phyloP scores from a whole-genome alignment of 2,329 filamentous ascomycete species.

The Aspergillus aculeatus region DNA sequence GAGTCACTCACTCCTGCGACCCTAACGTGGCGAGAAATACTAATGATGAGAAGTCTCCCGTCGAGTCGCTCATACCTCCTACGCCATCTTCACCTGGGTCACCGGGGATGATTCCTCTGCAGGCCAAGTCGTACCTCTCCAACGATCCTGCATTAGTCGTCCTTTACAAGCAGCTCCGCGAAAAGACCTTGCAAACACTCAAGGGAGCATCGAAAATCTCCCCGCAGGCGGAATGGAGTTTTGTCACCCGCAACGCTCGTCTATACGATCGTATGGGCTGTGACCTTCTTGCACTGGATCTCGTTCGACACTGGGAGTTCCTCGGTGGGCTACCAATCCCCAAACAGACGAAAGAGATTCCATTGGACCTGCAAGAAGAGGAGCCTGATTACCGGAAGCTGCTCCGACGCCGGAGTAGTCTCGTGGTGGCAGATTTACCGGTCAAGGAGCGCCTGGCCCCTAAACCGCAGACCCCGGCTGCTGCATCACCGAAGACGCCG shows the following conservation, averaged over 20 bases:
- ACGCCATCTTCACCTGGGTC: constrained; percentile 57
- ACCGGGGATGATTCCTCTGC: constrained; percentile 58
- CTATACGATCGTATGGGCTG: constrained; percentile 91
- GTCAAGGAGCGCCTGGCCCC: constrained; percentile 44
- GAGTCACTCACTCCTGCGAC: constrained; percentile 35
- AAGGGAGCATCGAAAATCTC: constrained; percentile 80
- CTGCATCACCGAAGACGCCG: constrained; percentile 15
- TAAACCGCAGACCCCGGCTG: constrained; percentile 35
- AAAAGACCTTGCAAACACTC: constrained; percentile 77
- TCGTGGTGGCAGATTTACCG: constrained; percentile 72
- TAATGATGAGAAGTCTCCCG: constrained; percentile 60
- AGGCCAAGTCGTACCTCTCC: constrained; percentile 76
- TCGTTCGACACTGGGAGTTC: constrained; percentile 60
- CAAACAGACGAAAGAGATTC: constrained; percentile 39
- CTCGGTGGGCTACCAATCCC: constrained; percentile 23
- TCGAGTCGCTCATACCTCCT: constrained; percentile 64
- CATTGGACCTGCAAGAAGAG: constrained; percentile 28
- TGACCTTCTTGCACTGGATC: constrained; percentile 80
- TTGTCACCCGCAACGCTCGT: constrained; percentile 79
- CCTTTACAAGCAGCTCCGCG: constrained; percentile 81
- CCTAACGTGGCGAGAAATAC: not conserved
- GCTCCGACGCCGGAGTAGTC: constrained; percentile 68
- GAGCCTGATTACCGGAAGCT: constrained; percentile 64
- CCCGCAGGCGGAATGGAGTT: constrained; percentile 79
- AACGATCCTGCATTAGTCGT: constrained; percentile 89